A percentile compares a stretch with the other conserved stretches of the same genome.
These are phyloP conservation scores for Cytospora piceae DNA, from an alignment of 2,329 filamentous ascomycete genomes.

Conservation along the genomic window DNA sequence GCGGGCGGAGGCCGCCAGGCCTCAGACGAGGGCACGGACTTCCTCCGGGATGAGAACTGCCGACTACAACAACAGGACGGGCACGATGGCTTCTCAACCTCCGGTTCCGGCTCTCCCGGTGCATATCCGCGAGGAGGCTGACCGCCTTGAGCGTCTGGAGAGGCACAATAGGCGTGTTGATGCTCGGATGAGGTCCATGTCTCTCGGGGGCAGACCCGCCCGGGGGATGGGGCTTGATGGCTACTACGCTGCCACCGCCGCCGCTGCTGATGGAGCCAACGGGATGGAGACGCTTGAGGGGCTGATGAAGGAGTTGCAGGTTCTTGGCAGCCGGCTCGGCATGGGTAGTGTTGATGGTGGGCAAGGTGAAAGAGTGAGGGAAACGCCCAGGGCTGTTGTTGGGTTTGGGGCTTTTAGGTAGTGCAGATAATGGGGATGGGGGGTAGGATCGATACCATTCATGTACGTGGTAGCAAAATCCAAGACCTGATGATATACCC, in stretches of 20 bases:
- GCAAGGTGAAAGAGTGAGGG: background rate
- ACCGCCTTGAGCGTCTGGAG: slow-evolving; percentile 20
- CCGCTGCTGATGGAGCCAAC: slow-evolving; percentile 30
- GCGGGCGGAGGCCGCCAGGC: background rate
- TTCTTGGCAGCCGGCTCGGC: slow-evolving; percentile 30
- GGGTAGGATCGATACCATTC: too few relatives aligned
- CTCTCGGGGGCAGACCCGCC: background rate
- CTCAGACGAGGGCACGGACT: background rate
- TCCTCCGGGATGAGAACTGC: too few relatives aligned
- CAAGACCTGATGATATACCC: too few relatives aligned
- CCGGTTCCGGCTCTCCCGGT: too few relatives aligned
- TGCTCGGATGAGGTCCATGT: slow-evolving; percentile 4
- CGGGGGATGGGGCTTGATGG: background rate
- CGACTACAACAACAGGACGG: too few relatives aligned
- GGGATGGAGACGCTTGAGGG: slow-evolving; percentile 49
- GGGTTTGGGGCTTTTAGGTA: slow-evolving; percentile 27
- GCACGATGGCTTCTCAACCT: too few relatives aligned
- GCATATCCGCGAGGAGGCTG: background rate
- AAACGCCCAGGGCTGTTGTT: slow-evolving; percentile 24
- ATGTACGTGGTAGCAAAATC: too few relatives aligned
- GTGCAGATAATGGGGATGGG: background rate
- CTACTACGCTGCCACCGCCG: background rate
- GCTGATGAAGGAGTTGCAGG: slow-evolving; percentile 49
- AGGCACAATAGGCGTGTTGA: slow-evolving; percentile 14
- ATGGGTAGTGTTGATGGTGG: slow-evolving; percentile 19